Evolutionary conservation across 805 yeast species (phyloP), one percentile per base, ranked within the genome.

Genomic region (Pichia cephalocereana): DNA sequence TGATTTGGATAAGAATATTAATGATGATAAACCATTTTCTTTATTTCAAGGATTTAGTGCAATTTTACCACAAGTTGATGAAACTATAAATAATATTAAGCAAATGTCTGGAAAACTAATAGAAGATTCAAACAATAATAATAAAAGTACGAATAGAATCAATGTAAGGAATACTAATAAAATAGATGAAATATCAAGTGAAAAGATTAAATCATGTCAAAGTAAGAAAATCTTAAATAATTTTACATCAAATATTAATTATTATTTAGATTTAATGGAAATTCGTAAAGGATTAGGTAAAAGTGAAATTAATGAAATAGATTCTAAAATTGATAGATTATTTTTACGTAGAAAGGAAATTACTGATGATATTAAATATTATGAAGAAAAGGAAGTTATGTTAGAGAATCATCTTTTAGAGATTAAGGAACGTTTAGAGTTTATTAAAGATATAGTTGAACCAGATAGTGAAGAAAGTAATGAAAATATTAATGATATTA

Each of bases 31-130:
- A 1, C 56, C 60, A 10, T 77, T 76, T 53, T 77, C 88, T 3
- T 63, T 84, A 23, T 82, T 75, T 57, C 90, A 83, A 62, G 89
- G 90, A 1, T 82, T 84, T 58, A 71, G 72, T 56, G 86, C 87
- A 5, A 68, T 77, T 0, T 59, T 74, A 36, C 79, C 80, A 1
- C 75, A 75, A 17, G 64, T 75, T n/a, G 68, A 75, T 51, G 76
- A 71, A 50, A 70, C 69, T 40, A 61, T 71, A 37, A 65, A 19
- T 8, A 48, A 32, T n/a, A 40, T 48, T 14, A 45, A 46, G n/a
- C 26, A 23, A 15, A 36, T 28, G 18, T 46, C 52, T 1, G 47
- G 46, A 0, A 48, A 48, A 32, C 14, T 39, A 23, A 10, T 45
- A 19, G 38, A 26, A 23, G 44, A 15, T 10, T 30, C 18, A n/a